phyloP scores from a whole-genome alignment of 768 basidiomycete genomes.

The Xerocomus spinulosus region DNA sequence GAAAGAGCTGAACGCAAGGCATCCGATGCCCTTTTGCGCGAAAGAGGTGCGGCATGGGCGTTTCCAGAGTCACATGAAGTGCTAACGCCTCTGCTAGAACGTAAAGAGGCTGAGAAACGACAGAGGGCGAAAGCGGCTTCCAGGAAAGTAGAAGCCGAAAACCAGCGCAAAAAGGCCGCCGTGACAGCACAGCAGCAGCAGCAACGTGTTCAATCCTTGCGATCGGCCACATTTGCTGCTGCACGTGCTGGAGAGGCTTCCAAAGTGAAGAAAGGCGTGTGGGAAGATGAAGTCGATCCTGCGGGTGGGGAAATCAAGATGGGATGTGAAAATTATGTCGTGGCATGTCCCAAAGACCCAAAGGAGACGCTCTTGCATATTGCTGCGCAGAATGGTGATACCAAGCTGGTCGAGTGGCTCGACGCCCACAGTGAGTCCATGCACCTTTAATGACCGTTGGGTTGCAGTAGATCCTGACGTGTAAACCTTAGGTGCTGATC shows the following conservation, averaged over 20 bases:
- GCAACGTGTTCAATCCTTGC: conserved; percentile 48
- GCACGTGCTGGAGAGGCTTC: conserved; percentile 51
- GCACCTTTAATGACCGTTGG: conserved; percentile 21
- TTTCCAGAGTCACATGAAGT: conserved; percentile 5
- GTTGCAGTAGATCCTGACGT: conserved; percentile 16
- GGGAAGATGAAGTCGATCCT: conserved; percentile 68
- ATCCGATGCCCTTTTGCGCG: conserved; percentile 41
- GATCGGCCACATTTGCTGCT: conserved; percentile 62
- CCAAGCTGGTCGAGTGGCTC: conserved; percentile 62
- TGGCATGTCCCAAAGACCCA: conserved; percentile 45
- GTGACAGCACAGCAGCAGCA: conserved; percentile 44
- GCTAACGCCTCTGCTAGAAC: conserved; percentile 33
- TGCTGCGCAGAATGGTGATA: conserved; percentile 50
- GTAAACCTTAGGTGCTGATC: conserved; percentile 54
- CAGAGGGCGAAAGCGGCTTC: conserved; percentile 50
- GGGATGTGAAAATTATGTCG: conserved; percentile 51
- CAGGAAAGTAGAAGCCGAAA: conserved; percentile 54
- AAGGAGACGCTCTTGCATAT: conserved; percentile 70
- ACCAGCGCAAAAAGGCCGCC: conserved; percentile 43
- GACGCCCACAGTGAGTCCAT: conserved; percentile 59
- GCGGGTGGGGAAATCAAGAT: conserved; percentile 63
- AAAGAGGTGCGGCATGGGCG: conserved; percentile 39
- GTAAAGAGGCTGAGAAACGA: conserved; percentile 50
- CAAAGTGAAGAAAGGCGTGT: conserved; percentile 59
- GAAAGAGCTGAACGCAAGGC: conserved; percentile 49